Base-by-base conservation (phyloP, 495 filamentous ascomycete species). In the Rhypophila decipiens region DNA sequence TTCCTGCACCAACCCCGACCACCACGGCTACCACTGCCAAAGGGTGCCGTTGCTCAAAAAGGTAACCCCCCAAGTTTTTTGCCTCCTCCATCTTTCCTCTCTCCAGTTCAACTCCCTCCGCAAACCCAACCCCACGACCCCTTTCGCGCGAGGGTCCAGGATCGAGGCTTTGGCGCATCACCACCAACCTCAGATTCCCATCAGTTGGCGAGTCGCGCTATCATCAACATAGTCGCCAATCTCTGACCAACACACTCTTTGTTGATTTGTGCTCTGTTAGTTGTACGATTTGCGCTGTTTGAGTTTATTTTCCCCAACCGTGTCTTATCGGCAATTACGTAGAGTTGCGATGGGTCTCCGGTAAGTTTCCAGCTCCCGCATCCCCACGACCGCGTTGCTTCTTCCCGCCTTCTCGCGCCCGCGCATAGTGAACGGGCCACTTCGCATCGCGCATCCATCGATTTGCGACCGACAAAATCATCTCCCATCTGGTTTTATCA, bases 311-410 rank as follows among this genome's bases (percentile, higher is more conserved):
- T 15, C n/a, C n/a, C n/a, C n/a, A n/a, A n/a, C n/a, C n/a, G n/a
- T n/a, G n/a, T n/a, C n/a, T n/a, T n/a, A n/a, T n/a, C n/a, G n/a
- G n/a, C n/a, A n/a, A n/a, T n/a, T n/a, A n/a, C n/a, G n/a, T n/a
- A n/a, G n/a, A n/a, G n/a, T n/a, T n/a, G n/a, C 59, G 64, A 91
- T 93, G 87, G 87, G 87, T 71, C 80, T 90, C 50, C 86, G 84
- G 83, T 88, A 78, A 80, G 84, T 82, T 57, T 50, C 47, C 51
- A n/a, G n/a, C n/a, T n/a, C 51, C 55, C 55, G 56, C 42, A 46
- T 58, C 47, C 50, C 54, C 57, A 64, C 56, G 62, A 58, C 55
- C 62, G 60, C 59, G 42, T 53, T 39, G 10, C 39, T 43, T 37
- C 13, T 19, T 36, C 13, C n/a, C 36, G 44, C 39, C 17, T 7